Evolutionary conservation across 106 monocot genomes (phyloP), one percentile per base, ranked within the genome.

Genomic region (Triglochin maritima): DNA sequence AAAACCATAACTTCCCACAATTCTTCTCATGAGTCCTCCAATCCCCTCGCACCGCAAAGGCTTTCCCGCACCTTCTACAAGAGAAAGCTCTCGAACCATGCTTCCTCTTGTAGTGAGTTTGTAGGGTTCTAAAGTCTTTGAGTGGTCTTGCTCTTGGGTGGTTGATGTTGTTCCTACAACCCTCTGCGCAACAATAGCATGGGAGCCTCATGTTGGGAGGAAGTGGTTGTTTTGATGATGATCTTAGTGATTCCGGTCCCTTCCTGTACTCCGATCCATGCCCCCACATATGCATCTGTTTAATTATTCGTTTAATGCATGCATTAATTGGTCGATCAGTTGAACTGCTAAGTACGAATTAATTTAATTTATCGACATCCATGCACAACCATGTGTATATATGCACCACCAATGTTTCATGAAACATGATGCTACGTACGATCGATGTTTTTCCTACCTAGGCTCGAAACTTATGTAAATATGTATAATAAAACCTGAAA

Each of bases 21-120:
- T 73, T 73, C 73, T 73, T 73, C 73, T 73, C 73, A 49, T 73
- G 73, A 13, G 73, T 73, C 10, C 73, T 54, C 73, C 73, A 73
- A 14, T 73, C 73, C 44, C 73, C 73, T 11, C 73, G 73, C 43
- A 73, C 73, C 4, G 65, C 73, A 57, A 73, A 73, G 56, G 56
- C 56, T 56, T 73, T 73, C 57, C 73, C 73, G 65, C 73, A 73
- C 64, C 73, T 52, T 48, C 65, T 44, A 65, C 73, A 73, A 4
- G 73, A 16, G 65, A 73, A 73, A 65, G 73, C 51, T 9, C 73
- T 15, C 7, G 64, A 57, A 11, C 73, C 73, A 43, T 73, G 73
- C 56, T 73, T 73, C 9, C 73, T 46, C 73, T 50, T 64, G 65
- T 73, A 73, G 73, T 73, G 73, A 2, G 58, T 73, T 57, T 73